Evolutionary conservation across 495 filamentous ascomycete species (phyloP), one percentile per base, ranked within the genome.

Genomic region (Articulospora tetracladia): DNA sequence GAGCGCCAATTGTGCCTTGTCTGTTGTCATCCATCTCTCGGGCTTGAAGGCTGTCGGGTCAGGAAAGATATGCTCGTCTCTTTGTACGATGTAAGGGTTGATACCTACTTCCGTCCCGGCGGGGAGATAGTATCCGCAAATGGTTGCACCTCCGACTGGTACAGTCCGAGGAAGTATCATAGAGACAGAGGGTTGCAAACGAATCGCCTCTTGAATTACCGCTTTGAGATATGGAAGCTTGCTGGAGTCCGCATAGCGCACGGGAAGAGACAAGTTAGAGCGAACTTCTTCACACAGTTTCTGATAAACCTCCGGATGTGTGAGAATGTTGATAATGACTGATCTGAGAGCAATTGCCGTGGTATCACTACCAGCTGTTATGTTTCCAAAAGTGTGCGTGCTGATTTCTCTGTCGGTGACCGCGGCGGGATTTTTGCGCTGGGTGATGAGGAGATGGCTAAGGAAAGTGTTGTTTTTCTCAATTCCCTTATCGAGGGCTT

Each of bases 1-100:
- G 7, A 8, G 4, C n/a, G 15, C 6, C 22, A 48, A 4, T 17
- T 30, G 4, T 48, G 7, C 22, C n/a, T 8, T 6, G 15, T 8
- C 8, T 6, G 8, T 36, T 13, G 28, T 23, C 7, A 41, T 41
- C 54, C 54, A 57, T 20, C 54, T 12, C 20, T 57, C 54, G 4
- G 54, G 54, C 1, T 11, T 15, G 23, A 57, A 57, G 15, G 19
- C 32, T 22, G n/a, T 23, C 19, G 32, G 12, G 10, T 57, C 34
- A 13, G 28, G 54, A 19, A 57, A 57, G 22, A 57, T 32, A 17
- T 23, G n/a, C 3, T 23, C 3, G 39, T 57, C 34, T 12, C 4
- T 23, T 53, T 81, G 76, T 36, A 83, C 61, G 15, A 82, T 78
- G 79, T 78, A 84, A 12, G 77, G 73, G 51, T 80, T 82, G 60